These are phyloP conservation scores for Misopates orontium DNA, from an alignment of 257 asterid genomes.

Conservation along the genomic window DNA sequence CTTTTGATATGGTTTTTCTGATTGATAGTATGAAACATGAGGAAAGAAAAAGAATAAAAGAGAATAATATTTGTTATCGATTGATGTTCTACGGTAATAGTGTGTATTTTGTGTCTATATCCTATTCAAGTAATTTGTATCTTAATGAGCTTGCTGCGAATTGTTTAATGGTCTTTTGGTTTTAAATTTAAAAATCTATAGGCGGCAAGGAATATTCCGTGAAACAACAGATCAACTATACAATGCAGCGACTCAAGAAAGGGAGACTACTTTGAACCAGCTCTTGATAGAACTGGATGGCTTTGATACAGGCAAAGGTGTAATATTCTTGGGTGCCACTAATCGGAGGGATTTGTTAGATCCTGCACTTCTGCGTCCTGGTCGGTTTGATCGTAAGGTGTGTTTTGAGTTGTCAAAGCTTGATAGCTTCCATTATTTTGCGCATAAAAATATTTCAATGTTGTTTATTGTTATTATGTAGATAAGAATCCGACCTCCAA, in stretches of 20 bases:
- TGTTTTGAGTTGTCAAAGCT: slow-evolving; percentile 27
- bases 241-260: slow-evolving; percentile 92
- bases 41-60: neutral
- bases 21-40: neutral
- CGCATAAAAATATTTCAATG: slow-evolving; percentile 4
- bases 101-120: slow-evolving; percentile 7
- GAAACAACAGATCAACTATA: slow-evolving; percentile 54
- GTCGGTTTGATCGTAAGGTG: slow-evolving; percentile 99
- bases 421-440: slow-evolving; percentile 8
- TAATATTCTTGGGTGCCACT: slow-evolving; percentile 96
- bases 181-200: slow-evolving; percentile 33
- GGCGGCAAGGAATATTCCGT: slow-evolving; percentile 82
- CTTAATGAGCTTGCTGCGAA: neutral
- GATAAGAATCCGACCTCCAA: slow-evolving; percentile 93
- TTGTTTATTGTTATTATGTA: slow-evolving; percentile 31
- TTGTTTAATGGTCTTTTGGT: neutral
- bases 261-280: slow-evolving; percentile 97
- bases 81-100: neutral
- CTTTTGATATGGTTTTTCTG: slow-evolving; percentile 4
- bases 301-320: slow-evolving; percentile 99
- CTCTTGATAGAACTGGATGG: slow-evolving; percentile 95
- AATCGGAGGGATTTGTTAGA: slow-evolving; percentile 94
- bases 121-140: slow-evolving; percentile 19
- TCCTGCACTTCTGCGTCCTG: slow-evolving; percentile 99
- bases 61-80: neutral